A percentile compares a stretch with the other conserved stretches of the same genome.
phyloP scores from a whole-genome alignment of 768 basidiomycete species.

The Lactarius hengduanensis region DNA sequence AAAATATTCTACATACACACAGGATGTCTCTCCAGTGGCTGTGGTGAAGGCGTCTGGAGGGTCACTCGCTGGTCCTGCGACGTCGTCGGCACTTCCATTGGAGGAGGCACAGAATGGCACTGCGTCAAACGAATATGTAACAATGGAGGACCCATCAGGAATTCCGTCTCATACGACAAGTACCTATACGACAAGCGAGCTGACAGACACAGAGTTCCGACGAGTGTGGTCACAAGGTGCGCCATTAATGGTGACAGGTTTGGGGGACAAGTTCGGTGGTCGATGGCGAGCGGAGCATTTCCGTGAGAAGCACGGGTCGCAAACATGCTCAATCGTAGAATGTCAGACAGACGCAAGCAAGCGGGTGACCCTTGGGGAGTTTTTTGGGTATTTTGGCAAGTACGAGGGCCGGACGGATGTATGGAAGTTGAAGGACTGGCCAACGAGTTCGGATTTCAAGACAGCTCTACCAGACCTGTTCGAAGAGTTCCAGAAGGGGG shows the following conservation, averaged over 20 bases:
- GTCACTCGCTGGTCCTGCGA: not conserved
- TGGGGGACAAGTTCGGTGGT: constrained; percentile 59
- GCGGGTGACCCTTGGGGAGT: constrained; percentile 66
- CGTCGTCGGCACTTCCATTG: not conserved
- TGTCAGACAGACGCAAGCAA: constrained; percentile 72
- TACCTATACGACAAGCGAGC: constrained; percentile 46
- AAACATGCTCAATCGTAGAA: constrained; percentile 72
- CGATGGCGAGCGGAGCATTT: constrained; percentile 87
- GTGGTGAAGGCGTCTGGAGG: constrained; percentile 11
- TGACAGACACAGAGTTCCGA: constrained; percentile 62
- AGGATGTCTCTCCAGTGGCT: constrained; percentile 1
- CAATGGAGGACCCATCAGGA: constrained; percentile 16
- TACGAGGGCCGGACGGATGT: constrained; percentile 56
- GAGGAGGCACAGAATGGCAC: not conserved
- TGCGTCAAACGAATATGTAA: not conserved
- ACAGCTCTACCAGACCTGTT: constrained; percentile 80
- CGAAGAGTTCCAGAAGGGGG: constrained; percentile 76
- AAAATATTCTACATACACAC: not conserved
- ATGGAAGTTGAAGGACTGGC: constrained; percentile 94
- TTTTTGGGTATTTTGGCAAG: constrained; percentile 76
- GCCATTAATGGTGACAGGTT: constrained; percentile 73
- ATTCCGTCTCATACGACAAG: constrained; percentile 42
- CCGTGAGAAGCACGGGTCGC: constrained; percentile 59
- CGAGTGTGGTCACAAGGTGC: constrained; percentile 70
- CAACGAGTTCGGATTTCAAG: constrained; percentile 82